Base-by-base conservation (phyloP, 2,329 filamentous ascomycete species). In the Septoria linicola region DNA sequence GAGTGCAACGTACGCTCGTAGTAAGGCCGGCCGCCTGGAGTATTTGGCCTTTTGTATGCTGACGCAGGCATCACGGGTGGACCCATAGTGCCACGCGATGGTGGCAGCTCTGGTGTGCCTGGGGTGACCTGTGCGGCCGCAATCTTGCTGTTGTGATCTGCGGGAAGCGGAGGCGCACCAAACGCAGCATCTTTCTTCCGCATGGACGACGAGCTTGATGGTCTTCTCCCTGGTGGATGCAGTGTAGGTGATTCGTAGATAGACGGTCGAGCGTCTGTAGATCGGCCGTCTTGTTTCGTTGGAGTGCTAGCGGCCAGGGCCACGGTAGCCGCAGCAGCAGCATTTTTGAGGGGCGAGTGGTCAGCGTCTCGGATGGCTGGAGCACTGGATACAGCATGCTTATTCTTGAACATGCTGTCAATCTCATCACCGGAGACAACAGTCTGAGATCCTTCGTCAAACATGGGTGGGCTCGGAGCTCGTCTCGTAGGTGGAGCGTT, bases 41-140 rank as follows among this genome's bases (percentile, higher is more conserved):
- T 65, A 54, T 52, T 63, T 50, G 64, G 63, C 44, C 65, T 55
- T 63, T 77, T 79, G 66, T 81, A 81, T 2, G 86, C 87, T 53
- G 89, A 95, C 41, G 90, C 89, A 25, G 91, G 89, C 62, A 88
- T 79, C 35, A 82, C 69, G n/a, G 92, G 92, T 41, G 92, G 92
- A 2, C 87, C 89, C 91, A 96, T 96, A 31, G 71, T 62, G 51
- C 75, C 68, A 27, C 64, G 68, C 51, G 71, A 73, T 10, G 55
- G 34, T 40, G 51, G 50, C 31, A 50, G 30, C 30, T 62, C 53
- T 34, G 62, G 47, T 25, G 64, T 55, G 31, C 59, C 65, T 66
- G 65, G 78, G 63, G 55, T 77, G 55, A 83, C 84, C 63, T 81
- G 76, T 32, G 88, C 89, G 41, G 89, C 88, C 63, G 92, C 85